phyloP scores from a whole-genome alignment of 768 basidiomycete species.

The Serpula lacrymans region DNA sequence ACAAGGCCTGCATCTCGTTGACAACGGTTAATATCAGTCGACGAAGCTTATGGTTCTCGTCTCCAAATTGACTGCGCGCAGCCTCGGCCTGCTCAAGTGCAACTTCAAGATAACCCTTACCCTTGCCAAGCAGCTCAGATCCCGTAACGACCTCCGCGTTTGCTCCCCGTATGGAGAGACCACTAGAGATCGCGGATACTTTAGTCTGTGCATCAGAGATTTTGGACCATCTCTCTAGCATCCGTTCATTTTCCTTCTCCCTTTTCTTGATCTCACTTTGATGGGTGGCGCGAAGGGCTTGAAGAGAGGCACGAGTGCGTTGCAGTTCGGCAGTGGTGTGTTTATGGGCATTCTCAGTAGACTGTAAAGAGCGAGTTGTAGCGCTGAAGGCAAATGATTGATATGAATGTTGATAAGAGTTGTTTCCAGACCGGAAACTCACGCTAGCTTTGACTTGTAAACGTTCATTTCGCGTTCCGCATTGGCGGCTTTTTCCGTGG shows the following conservation, averaged over 20 bases:
- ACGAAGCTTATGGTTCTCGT: constrained; percentile 63
- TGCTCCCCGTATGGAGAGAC: constrained; percentile 46
- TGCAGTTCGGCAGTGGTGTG: constrained; percentile 68
- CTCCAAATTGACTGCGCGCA: constrained; percentile 54
- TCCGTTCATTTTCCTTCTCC: constrained; percentile 76
- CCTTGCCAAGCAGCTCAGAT: constrained; percentile 43
- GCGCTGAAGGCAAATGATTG: constrained; percentile 33
- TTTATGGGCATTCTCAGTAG: constrained; percentile 65
- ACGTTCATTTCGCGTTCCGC: constrained; percentile 78
- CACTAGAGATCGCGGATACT: constrained; percentile 44
- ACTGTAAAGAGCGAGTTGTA: constrained; percentile 49
- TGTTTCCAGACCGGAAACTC: constrained; percentile 27
- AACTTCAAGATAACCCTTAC: constrained; percentile 55
- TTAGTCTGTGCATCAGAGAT: constrained; percentile 67
- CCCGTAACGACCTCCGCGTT: constrained; percentile 49
- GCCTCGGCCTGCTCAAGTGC: constrained; percentile 74
- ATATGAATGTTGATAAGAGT: constrained; percentile 3
- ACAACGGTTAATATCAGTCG: constrained; percentile 57
- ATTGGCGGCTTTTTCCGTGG: constrained; percentile 58
- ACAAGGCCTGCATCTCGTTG: constrained; percentile 59
- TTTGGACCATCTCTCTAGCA: constrained; percentile 72
- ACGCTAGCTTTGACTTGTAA: constrained; percentile 72
- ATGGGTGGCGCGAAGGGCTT: constrained; percentile 65
- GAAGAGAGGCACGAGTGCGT: constrained; percentile 65
- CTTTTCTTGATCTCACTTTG: constrained; percentile 74